Conservation (phyloP, 345 rosid genomes). For the Cardamine resedifolia region DNA sequence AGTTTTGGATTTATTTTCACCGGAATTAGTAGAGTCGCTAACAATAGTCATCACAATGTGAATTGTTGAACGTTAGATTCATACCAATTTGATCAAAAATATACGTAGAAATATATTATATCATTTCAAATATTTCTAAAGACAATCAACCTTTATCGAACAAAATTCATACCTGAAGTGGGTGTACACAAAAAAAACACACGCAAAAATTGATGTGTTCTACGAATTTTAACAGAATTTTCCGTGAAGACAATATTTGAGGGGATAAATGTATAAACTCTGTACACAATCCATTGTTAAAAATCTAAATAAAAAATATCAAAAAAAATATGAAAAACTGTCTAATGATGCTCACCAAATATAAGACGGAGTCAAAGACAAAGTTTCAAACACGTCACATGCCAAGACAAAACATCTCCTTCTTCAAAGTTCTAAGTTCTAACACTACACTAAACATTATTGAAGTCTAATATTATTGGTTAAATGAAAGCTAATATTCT, state of each 20-base stretch:
- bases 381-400: slow-evolving; percentile 11
- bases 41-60: background rate
- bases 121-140: background rate
- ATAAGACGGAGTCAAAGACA: slow-evolving; percentile 16
- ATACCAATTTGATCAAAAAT: background rate
- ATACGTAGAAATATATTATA: background rate
- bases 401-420: background rate
- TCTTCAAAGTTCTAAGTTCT: background rate
- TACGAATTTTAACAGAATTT: background rate
- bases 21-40: background rate
- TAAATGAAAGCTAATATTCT: background rate
- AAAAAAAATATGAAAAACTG: too few relatives aligned
- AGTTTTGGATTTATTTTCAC: background rate
- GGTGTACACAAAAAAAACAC: background rate
- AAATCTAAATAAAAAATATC: too few relatives aligned
- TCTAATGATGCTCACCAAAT: slow-evolving; percentile 1
- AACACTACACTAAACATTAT: background rate
- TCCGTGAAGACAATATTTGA: background rate
- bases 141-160: background rate
- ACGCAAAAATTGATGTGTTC: background rate
- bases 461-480: background rate
- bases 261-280: background rate
- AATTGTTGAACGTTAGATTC: background rate
- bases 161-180: background rate
- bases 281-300: background rate